These are phyloP conservation scores for Picochlorum sp. DNA, from an alignment of 139 green algal genomes.

Conservation along the genomic window DNA sequence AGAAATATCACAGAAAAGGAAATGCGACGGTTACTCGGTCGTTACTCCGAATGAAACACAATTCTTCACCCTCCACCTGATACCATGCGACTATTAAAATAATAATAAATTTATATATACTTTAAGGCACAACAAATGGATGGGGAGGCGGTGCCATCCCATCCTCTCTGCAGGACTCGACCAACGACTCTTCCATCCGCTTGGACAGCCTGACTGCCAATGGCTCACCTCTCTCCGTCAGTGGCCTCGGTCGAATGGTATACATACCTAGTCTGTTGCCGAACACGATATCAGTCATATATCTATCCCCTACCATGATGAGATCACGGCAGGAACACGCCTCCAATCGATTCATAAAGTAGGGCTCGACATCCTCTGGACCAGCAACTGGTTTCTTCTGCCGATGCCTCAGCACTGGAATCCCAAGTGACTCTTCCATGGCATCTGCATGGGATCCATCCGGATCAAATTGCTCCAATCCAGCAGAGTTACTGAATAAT, in stretches of 20 bases:
- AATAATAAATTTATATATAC: too few species aligned
- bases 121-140: too few species aligned
- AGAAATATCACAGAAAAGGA: too few species aligned
- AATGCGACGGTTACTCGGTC: too few species aligned
- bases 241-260: constrained; percentile 62
- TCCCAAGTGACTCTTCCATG: constrained; percentile 64
- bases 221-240: constrained; percentile 62
- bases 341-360: constrained; percentile 54
- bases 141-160: constrained; percentile 43
- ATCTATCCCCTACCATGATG: constrained; percentile 80
- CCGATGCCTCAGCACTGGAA: constrained; percentile 69
- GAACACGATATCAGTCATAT: constrained; percentile 84
- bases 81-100: too few species aligned
- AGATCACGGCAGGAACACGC: constrained; percentile 26
- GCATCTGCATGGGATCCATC: constrained; percentile 62
- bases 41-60: too few species aligned
- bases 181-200: constrained; percentile 48
- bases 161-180: constrained; percentile 31
- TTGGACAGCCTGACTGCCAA: constrained; percentile 43
- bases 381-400: constrained; percentile 82
- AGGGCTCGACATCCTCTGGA: constrained; percentile 46
- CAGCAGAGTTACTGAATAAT: constrained; percentile 89
- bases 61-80: too few species aligned
- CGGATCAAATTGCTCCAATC: constrained; percentile 82
- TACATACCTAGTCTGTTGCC: constrained; percentile 82